phyloP scores from a whole-genome alignment of 192 early-diverging fungal species.

The Backusella morwellensis region DNA sequence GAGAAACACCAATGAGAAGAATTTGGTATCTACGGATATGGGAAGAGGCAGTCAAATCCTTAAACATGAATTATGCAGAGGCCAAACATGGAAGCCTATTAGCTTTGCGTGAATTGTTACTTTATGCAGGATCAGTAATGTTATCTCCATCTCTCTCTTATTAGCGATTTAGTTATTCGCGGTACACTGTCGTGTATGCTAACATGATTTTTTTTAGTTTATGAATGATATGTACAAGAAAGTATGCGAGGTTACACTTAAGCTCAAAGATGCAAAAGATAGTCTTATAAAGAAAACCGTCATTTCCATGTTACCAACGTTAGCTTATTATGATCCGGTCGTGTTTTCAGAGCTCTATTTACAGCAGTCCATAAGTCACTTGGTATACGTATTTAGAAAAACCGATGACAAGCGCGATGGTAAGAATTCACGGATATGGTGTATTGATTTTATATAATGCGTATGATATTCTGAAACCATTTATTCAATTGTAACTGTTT shows the following conservation, averaged over 20 bases:
- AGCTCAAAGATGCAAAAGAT: slow-evolving; percentile 78
- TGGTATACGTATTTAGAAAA: slow-evolving; percentile 68
- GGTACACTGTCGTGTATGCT: neutral
- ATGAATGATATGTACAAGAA: slow-evolving; percentile 77
- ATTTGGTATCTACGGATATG: slow-evolving; percentile 76
- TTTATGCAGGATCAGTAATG: slow-evolving; percentile 74
- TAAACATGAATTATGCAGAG: slow-evolving; percentile 69
- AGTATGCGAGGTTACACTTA: slow-evolving; percentile 72
- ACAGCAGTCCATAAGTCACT: slow-evolving; percentile 66
- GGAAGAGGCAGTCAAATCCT: slow-evolving; percentile 76
- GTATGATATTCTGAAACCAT: neutral
- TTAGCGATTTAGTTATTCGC: too few species aligned
- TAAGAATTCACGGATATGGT: neutral
- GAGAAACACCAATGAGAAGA: slow-evolving; percentile 62
- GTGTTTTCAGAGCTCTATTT: slow-evolving; percentile 73
- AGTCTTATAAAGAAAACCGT: slow-evolving; percentile 77
- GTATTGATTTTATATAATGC: neutral
- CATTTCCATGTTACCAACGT: slow-evolving; percentile 75
- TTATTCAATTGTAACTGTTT: neutral
- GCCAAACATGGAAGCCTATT: slow-evolving; percentile 83
- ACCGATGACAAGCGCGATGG: slow-evolving; percentile 59
- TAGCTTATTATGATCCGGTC: slow-evolving; percentile 76
- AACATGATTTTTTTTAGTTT: slow-evolving; percentile 51
- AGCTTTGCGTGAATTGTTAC: slow-evolving; percentile 74
- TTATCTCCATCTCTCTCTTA: neutral